Evolutionary conservation across 1,284 basidiomycete species (phyloP), one percentile per base, ranked within the genome.

Genomic region (Trichosporon faecale): DNA sequence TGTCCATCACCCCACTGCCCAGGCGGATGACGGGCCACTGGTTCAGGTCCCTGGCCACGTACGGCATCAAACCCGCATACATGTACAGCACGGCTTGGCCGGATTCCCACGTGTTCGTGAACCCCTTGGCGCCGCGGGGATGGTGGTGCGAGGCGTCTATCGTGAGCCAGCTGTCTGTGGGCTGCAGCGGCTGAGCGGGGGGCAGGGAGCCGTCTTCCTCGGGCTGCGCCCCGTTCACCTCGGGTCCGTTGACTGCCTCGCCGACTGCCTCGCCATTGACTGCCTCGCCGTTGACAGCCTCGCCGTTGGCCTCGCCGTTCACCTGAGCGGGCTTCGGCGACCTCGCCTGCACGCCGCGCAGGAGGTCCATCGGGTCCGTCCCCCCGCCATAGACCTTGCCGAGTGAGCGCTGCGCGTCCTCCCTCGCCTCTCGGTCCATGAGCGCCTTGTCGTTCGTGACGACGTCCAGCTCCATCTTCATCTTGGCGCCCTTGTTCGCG

Each of bases 11-110:
- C 0, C 94, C 94, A 77, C 94, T 91, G 65, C 91, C 89, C 0
- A 91, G 89, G 46, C 89, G 82, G 0, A 92, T 90, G 3, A 92
- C 89, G 0, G 94, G 94, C 82, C 94, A 95, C 67, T 94, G 90
- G 90, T 94, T 91, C 52, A 93, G 85, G 79, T 94, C 91, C 65
- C 90, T 89, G 7, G 83, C 79, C 0, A 86, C 83, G 76, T 83
- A 87, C 0, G 86, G 86, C 75, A 86, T 79, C 71, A 83, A 82
- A 0, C 86, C 86, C 25, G 84, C 84, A 71, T 89, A 82, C 88
- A 93, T 82, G 81, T 89, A 95, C 8, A 91, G 78, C 27, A 93
- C 82, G 2, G 90, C 90, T 70, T 90, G 86, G 37, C 91, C 89
- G 71, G 88, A 91, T 89, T 93, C 16, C 89, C 91, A 68, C 87